Percentiles rank a stretch among this genome's conserved stretches.
Conservation (phyloP, 1,139 yeast species). For the Blastobotrys illinoisensis region DNA sequence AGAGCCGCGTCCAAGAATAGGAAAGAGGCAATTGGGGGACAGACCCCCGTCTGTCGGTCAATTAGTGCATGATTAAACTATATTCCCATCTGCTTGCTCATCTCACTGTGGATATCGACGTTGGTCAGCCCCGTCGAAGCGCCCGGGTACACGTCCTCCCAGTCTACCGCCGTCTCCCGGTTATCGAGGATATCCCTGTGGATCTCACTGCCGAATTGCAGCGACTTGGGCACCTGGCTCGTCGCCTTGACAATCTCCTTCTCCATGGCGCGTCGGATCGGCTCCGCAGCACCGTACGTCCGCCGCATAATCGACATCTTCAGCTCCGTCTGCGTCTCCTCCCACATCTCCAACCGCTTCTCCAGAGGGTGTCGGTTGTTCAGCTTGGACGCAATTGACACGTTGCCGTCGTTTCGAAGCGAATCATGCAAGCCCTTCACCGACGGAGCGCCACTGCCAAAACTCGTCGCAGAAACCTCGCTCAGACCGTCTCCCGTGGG, state of each 20-base stretch:
- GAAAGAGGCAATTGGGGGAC: too few species aligned
- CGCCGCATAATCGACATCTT: constrained; percentile 76
- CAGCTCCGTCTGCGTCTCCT: constrained; percentile 61
- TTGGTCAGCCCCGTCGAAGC: constrained; percentile 18
- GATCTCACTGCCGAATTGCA: constrained; percentile 41
- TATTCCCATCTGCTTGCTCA: constrained; percentile 62
- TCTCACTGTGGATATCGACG: constrained; percentile 55
- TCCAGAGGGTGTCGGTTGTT: constrained; percentile 89
- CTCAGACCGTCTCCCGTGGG: constrained; percentile 22
- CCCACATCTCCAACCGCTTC: constrained; percentile 71
- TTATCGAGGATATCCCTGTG: constrained; percentile 76
- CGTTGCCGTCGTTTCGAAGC: constrained; percentile 24
- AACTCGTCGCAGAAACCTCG: constrained; percentile 21
- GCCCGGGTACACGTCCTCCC: constrained; percentile 79
- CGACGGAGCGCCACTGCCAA: constrained; percentile 28
- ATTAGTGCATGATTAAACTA: constrained; percentile 22
- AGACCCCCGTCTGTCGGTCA: background rate
- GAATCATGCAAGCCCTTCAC: constrained; percentile 27
- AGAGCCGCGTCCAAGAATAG: too few species aligned
- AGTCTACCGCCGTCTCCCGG: constrained; percentile 70
- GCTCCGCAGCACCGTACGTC: constrained; percentile 89
- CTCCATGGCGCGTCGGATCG: constrained; percentile 87
- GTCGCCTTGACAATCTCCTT: constrained; percentile 71
- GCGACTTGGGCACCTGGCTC: constrained; percentile 57
- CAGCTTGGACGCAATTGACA: constrained; percentile 52